Evolutionary conservation across 371 early-diverging fungal species (phyloP).

Genomic region (Sporodiniella umbellata): DNA sequence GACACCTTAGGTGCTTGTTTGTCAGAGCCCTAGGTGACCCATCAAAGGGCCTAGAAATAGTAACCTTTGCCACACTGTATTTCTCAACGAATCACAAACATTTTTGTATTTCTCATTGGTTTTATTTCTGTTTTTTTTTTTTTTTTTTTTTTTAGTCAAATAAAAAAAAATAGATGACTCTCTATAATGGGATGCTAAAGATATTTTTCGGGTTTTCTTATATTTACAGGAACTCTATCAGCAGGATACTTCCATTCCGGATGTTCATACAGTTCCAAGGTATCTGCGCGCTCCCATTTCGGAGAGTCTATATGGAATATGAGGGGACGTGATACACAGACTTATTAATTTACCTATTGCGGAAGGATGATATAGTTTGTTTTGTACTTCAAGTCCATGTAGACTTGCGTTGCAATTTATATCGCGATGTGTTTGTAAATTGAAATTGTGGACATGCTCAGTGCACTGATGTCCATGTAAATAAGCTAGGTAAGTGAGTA

Average conservation of each 20-base stretch:
- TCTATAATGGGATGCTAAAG: too few relatives aligned
- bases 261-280: conserved; percentile 34
- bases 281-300: conserved; percentile 39
- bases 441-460: conserved; percentile 22
- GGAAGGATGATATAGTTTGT: conserved; percentile 32
- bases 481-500: conserved; percentile 54
- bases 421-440: conserved; percentile 39
- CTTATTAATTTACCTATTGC: conserved; percentile 30
- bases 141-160: too few relatives aligned
- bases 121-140: too few relatives aligned
- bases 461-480: conserved; percentile 34
- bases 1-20: too few relatives aligned
- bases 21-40: too few relatives aligned
- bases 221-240: conserved; percentile 32
- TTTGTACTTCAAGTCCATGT: conserved; percentile 24
- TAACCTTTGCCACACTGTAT: too few relatives aligned
- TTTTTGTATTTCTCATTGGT: too few relatives aligned
- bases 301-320: conserved; percentile 24
- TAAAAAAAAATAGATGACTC: too few relatives aligned
- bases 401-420: conserved; percentile 27
- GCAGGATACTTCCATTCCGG: conserved; percentile 50
- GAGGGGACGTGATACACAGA: not conserved
- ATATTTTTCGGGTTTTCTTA: conserved; percentile 14
- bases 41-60: too few relatives aligned
- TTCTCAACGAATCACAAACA: too few relatives aligned